phyloP scores from a whole-genome alignment of 2,329 filamentous ascomycete genomes.

The Harringtonia lauricola region DNA sequence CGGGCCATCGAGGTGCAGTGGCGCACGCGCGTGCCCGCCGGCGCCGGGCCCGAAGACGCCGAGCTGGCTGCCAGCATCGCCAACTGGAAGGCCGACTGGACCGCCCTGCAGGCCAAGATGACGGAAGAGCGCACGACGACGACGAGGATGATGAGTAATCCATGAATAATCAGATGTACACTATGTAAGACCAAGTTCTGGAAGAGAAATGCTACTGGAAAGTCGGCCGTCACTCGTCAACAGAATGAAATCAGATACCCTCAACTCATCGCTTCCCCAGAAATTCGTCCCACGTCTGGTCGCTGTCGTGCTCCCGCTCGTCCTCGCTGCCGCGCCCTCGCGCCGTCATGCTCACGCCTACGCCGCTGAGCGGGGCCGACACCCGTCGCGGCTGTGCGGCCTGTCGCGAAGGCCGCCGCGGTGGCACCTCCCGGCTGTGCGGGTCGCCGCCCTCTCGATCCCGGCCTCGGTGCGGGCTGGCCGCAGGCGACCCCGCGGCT shows the following conservation, averaged over 20 bases:
- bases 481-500: too few species aligned
- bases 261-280: not conserved
- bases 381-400: not conserved
- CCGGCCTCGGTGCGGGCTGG: too few species aligned
- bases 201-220: too few species aligned
- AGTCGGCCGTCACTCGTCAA: too few species aligned
- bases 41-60: conserved; percentile 41
- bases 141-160: too few species aligned
- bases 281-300: conserved; percentile 10
- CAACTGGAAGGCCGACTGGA: conserved; percentile 52
- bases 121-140: conserved; percentile 4
- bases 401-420: too few species aligned
- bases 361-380: not conserved
- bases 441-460: too few species aligned
- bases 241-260: too few species aligned
- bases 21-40: conserved; percentile 31
- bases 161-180: not conserved
- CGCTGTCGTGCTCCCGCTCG: not conserved
- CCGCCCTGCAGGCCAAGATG: conserved; percentile 21
- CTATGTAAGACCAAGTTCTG: too few species aligned
- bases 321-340: not conserved
- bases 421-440: too few species aligned
- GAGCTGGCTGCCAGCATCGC: conserved; percentile 49
- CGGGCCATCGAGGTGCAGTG: conserved; percentile 52
- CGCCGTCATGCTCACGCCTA: not conserved